Base-by-base conservation (phyloP, 768 basidiomycete species). In the Pilatotrama ljubarskyi region DNA sequence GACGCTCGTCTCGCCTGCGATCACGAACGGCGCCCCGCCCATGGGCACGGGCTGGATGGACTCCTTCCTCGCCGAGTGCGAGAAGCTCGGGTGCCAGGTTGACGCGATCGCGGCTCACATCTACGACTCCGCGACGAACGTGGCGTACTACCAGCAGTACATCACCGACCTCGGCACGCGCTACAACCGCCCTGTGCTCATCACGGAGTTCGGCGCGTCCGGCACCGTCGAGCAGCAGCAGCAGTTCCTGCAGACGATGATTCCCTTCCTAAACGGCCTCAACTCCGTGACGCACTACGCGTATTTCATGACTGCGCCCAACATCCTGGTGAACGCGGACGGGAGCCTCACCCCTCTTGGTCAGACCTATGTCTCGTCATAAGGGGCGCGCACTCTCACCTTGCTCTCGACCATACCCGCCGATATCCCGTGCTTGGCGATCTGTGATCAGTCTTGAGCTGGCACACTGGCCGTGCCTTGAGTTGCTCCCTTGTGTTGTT, bases 1-100 rank as follows among this genome's bases (percentile, higher is more conserved):
- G 48, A 70, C 65, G 59, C 71, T 72, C 64, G 63, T 68, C 59
- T 60, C 64, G 44, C 72, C 72, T 24, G 72, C 72, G 38, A 64
- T 73, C 63, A 73, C 72, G n/a, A 73, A 72, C 64, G 71, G 71
- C 59, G 66, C 51, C 25, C 62, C 72, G 41, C 70, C 70, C 25
- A 70, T 71, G 68, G 72, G 72, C 56, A 58, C 58, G 18, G 67
- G 66, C 36, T 73, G 72, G 72, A 63, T 73, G 47, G 68, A 72
- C 62, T 20, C 49, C 25, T 73, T 73, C 70, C 43, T 73, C 32
- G 49, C 40, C 38, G 68, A 62, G 25, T 73, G 72, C 68, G 62
- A 43, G 32, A 55, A 53, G 47, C 61, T 62, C 61, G 61, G 61
- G 38, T 70, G 69, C 68, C 56, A 55, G 46, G 70, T 72, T 59